A percentile compares a stretch with the other conserved stretches of the same genome.
These are phyloP conservation scores for Aspergillus indologenus DNA, from an alignment of 495 filamentous ascomycete species.

Conservation along the genomic window DNA sequence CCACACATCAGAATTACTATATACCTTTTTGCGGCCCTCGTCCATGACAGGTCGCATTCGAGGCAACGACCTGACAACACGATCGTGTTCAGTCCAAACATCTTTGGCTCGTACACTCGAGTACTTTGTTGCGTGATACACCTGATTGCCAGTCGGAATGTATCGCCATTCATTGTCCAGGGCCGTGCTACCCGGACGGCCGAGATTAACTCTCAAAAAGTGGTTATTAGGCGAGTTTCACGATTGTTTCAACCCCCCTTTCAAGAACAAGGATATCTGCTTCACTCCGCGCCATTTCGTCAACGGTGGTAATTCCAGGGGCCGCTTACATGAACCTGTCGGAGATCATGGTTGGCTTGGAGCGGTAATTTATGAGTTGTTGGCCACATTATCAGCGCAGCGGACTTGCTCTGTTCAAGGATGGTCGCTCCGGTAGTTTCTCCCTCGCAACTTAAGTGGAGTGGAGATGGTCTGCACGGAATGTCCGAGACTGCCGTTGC, in stretches of 20 bases:
- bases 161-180: neutral
- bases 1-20: neutral
- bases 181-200: neutral
- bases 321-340: neutral
- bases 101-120: too few species aligned
- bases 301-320: neutral
- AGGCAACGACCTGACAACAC: neutral
- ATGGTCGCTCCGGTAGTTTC: constrained; percentile 1
- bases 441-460: neutral
- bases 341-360: neutral
- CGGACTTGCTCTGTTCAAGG: neutral
- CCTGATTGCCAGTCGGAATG: constrained; percentile 1
- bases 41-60: neutral
- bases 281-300: neutral
- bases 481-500: neutral
- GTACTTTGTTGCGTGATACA: neutral
- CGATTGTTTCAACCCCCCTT: constrained; percentile 11
- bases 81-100: neutral
- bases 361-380: neutral
- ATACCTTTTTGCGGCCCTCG: neutral
- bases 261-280: neutral
- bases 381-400: neutral
- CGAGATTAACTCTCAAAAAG: neutral
- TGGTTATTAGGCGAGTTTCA: constrained; percentile 13
- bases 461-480: neutral